Evolutionary conservation across 1,284 basidiomycete genomes (phyloP).

Genomic region (Pyrrhoderma noxium): DNA sequence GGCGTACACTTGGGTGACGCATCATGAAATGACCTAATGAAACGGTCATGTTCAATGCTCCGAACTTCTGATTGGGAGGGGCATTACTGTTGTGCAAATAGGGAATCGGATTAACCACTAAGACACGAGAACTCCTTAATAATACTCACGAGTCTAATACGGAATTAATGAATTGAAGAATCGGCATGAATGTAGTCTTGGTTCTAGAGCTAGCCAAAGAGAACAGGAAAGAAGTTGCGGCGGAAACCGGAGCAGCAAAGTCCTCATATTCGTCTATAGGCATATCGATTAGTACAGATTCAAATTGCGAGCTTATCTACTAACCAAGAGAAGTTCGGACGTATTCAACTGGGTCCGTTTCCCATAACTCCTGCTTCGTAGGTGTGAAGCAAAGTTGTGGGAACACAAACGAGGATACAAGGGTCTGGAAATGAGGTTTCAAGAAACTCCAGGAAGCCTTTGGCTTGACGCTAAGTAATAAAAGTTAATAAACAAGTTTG

Average conservation of each 20-base stretch:
- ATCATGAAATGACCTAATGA: slow-evolving; percentile 71
- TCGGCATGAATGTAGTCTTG: slow-evolving; percentile 69
- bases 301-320: slow-evolving; percentile 23
- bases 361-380: slow-evolving; percentile 62
- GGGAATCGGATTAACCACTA: not conserved
- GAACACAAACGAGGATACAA: slow-evolving; percentile 75
- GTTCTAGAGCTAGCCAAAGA: slow-evolving; percentile 71
- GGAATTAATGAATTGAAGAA: slow-evolving; percentile 68
- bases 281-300: not conserved
- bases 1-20: slow-evolving; percentile 71
- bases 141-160: slow-evolving; percentile 56
- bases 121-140: not conserved
- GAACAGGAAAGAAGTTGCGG: slow-evolving; percentile 73
- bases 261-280: slow-evolving; percentile 70
- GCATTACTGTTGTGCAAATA: slow-evolving; percentile 36
- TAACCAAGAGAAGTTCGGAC: slow-evolving; percentile 63
- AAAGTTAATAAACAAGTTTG: not conserved
- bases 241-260: slow-evolving; percentile 65
- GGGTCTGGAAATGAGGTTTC: slow-evolving; percentile 71
- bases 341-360: slow-evolving; percentile 74
- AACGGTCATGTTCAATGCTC: slow-evolving; percentile 75
- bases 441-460: slow-evolving; percentile 80
- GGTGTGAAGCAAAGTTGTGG: slow-evolving; percentile 78
- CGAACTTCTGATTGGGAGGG: slow-evolving; percentile 62
- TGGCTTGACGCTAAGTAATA: slow-evolving; percentile 69